These are phyloP conservation scores for Uromyces viciae-fabae DNA, from an alignment of 1,284 basidiomycete genomes.

Conservation along the genomic window DNA sequence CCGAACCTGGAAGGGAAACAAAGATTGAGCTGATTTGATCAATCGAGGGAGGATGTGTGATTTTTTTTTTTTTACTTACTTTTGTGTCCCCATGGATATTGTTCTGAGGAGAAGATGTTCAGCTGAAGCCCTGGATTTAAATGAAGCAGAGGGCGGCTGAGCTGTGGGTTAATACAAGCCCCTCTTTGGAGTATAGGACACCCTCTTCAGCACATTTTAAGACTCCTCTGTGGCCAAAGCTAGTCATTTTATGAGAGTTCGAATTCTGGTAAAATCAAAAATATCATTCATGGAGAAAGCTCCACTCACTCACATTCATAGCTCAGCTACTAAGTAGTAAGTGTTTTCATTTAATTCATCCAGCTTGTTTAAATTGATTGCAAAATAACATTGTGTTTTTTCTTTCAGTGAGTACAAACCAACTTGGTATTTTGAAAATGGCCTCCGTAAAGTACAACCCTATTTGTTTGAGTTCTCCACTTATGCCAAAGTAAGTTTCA, in stretches of 20 bases:
- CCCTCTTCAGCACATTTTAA: too few relatives aligned
- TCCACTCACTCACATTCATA: conserved; percentile 17
- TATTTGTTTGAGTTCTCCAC: conserved; percentile 41
- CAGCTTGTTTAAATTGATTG: not conserved
- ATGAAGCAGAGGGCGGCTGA: not conserved
- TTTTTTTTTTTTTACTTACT: not conserved
- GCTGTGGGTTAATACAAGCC: conserved; percentile 6
- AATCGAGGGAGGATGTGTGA: too few relatives aligned
- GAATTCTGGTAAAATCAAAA: too few relatives aligned
- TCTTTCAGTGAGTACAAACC: conserved; percentile 27
- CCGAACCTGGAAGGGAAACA: conserved; percentile 1
- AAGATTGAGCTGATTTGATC: not conserved
- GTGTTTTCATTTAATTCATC: not conserved
- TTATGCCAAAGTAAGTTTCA: conserved; percentile 39
- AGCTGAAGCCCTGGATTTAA: not conserved
- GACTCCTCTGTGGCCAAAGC: too few relatives aligned
- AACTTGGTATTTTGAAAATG: conserved; percentile 40
- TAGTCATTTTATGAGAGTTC: too few relatives aligned
- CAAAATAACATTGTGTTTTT: not conserved
- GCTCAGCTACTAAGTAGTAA: conserved; percentile 40
- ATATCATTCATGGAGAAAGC: not conserved
- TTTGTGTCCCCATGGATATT: conserved; percentile 36
- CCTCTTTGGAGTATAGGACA: not conserved
- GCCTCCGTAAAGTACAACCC: conserved; percentile 36
- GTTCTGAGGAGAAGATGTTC: not conserved